phyloP scores from a whole-genome alignment of 768 basidiomycete species.

The Podaxis mareebaensis region DNA sequence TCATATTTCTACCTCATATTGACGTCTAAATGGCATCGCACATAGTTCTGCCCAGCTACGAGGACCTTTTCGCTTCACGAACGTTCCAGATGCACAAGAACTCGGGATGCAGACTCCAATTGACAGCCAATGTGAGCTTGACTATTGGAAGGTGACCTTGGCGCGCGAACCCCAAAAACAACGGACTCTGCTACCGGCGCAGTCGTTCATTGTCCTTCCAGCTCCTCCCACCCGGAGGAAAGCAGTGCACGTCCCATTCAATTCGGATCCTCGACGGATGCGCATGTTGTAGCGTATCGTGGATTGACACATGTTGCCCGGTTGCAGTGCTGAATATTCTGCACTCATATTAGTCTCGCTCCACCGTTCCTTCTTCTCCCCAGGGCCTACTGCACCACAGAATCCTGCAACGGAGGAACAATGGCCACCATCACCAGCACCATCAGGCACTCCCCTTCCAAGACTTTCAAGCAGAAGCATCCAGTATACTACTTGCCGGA shows the following conservation, averaged over 20 bases:
- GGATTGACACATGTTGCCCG: conserved; percentile 8
- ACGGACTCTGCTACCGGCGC: background rate
- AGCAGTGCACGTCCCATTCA: conserved; percentile 3
- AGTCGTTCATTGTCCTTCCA: background rate
- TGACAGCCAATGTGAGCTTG: background rate
- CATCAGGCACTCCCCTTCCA: background rate
- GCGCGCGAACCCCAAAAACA: background rate
- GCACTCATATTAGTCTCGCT: background rate
- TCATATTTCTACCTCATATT: background rate
- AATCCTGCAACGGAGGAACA: too few relatives aligned
- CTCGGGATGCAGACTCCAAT: background rate
- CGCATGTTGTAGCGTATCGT: background rate
- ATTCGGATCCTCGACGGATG: background rate
- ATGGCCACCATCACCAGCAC: background rate
- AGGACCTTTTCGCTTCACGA: background rate
- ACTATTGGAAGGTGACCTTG: background rate
- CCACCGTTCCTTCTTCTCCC: background rate
- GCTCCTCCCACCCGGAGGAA: background rate
- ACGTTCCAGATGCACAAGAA: background rate
- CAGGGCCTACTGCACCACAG: too few relatives aligned
- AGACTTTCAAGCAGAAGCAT: conserved; percentile 21
- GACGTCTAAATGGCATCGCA: background rate
- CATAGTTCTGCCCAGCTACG: too few relatives aligned
- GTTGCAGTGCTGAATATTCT: background rate
- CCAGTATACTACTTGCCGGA: conserved; percentile 30